These are phyloP conservation scores for Trypanosoma conorhini DNA, from an alignment of 208 protist species.

Conservation along the genomic window DNA sequence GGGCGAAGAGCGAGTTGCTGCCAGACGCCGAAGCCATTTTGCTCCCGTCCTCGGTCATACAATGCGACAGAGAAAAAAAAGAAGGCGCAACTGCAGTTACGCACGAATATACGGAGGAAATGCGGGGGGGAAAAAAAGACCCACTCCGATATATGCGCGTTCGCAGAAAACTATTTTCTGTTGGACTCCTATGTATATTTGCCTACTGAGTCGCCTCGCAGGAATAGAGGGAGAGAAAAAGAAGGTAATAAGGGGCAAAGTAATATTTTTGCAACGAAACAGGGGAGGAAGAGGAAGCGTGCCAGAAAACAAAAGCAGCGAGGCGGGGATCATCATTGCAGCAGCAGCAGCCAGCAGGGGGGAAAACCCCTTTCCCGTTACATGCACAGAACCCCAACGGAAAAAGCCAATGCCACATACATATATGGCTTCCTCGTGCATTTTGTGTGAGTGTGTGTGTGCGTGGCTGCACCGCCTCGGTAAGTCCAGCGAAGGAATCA, in stretches of 20 bases:
- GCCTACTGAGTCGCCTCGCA: background rate
- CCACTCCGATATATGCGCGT: no score
- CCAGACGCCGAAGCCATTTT: slow-evolving; percentile 4
- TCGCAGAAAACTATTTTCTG: background rate
- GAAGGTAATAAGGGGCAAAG: no score
- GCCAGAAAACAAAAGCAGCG: no score
- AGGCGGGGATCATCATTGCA: no score
- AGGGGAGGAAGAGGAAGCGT: no score
- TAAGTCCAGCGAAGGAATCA: slow-evolving; percentile 2
- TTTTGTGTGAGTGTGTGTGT: slow-evolving; percentile 1
- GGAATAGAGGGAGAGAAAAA: background rate
- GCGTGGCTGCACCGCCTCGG: no score
- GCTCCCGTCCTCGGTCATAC: background rate
- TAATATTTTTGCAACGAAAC: no score
- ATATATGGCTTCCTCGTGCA: slow-evolving; percentile 15
- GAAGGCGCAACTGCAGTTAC: background rate
- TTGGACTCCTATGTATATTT: no score
- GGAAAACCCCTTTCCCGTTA: background rate
- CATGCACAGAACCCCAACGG: background rate
- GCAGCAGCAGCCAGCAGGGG: background rate
- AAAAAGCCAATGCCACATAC: slow-evolving; percentile 4
- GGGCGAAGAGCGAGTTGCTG: slow-evolving; percentile 31
- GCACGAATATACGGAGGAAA: slow-evolving; percentile 13
- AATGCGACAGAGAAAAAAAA: slow-evolving; percentile 18
- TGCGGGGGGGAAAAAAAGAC: slow-evolving; percentile 22